A percentile compares a stretch with the other conserved stretches of the same genome.
Evolutionary conservation across 2,329 filamentous ascomycete species (phyloP).

Genomic region (Metarhizium anisopliae): DNA sequence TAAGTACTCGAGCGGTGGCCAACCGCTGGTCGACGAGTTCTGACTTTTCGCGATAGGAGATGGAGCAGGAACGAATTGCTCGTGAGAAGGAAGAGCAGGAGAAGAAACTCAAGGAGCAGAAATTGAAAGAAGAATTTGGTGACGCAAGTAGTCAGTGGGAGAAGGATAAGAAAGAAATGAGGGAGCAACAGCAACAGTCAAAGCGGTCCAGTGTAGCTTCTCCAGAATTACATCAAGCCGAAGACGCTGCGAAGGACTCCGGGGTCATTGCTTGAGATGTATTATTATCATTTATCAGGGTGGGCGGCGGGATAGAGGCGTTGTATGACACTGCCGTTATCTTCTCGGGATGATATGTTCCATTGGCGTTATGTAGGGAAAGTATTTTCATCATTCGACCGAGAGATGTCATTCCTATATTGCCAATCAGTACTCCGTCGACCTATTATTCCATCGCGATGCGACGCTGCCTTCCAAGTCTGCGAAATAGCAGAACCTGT

Average conservation of each 20-base stretch:
- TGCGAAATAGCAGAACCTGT: no score
- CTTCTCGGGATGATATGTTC: background rate
- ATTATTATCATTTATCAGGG: background rate
- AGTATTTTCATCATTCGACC: background rate
- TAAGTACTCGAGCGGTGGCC: constrained; percentile 20
- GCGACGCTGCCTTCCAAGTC: no score
- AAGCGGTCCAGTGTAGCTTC: constrained; percentile 2
- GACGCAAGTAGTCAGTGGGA: constrained; percentile 77
- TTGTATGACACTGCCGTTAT: background rate
- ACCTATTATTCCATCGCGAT: no score
- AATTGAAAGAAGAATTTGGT: constrained; percentile 69
- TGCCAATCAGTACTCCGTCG: background rate
- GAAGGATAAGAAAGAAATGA: constrained; percentile 75
- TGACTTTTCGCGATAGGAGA: constrained; percentile 50
- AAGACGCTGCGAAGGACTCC: constrained; percentile 6
- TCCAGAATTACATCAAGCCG: constrained; percentile 1
- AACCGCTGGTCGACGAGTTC: background rate
- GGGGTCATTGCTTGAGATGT: background rate
- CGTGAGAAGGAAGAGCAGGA: constrained; percentile 61
- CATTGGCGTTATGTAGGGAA: background rate
- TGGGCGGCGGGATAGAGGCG: background rate
- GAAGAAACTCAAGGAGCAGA: constrained; percentile 66
- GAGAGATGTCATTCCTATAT: background rate
- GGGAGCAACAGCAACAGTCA: constrained; percentile 31
- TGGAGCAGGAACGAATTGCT: constrained; percentile 78